Conservation (phyloP, 2,329 filamentous ascomycete genomes). For the Trichoderma lentiforme region DNA sequence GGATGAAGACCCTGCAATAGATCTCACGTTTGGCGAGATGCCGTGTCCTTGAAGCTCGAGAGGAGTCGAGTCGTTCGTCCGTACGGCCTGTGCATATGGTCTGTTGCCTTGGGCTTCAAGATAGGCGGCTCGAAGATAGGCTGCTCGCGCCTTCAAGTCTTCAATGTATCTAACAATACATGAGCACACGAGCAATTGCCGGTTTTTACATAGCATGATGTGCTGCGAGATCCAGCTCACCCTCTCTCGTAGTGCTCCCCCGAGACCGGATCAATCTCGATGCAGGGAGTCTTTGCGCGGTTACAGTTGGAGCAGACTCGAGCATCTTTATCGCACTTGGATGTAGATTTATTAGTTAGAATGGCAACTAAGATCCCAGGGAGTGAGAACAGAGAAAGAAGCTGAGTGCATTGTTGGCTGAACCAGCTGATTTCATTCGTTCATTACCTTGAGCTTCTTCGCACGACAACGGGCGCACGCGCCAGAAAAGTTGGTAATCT, state of each 20-base stretch:
- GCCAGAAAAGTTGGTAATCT: slow-evolving; percentile 14
- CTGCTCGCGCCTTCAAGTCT: slow-evolving; percentile 4
- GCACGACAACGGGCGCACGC: slow-evolving; percentile 12
- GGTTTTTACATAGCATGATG: neutral
- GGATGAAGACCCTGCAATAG: neutral
- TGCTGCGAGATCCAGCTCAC: neutral
- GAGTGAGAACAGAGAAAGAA: neutral
- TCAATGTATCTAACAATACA: slow-evolving; percentile 3
- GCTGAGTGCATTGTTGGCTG: neutral
- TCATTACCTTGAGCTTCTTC: slow-evolving; percentile 12
- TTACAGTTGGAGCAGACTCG: slow-evolving; percentile 12
- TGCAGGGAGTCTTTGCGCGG: slow-evolving; percentile 2
- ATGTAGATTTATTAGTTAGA: neutral
- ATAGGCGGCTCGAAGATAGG: neutral
- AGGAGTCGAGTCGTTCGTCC: neutral
- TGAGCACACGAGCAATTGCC: neutral
- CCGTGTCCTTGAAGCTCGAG: neutral
- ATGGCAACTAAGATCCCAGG: neutral
- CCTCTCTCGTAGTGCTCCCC: slow-evolving; percentile 17
- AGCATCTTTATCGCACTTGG: slow-evolving; percentile 9
- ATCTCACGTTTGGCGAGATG: neutral
- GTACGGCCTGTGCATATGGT: neutral
- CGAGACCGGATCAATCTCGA: slow-evolving; percentile 12
- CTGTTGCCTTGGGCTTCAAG: neutral
- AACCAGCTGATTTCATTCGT: neutral